Percentiles rank a stretch among this genome's conserved stretches.
Evolutionary conservation across 345 rosid species (phyloP).

Genomic region (Carallia pectinifolia): DNA sequence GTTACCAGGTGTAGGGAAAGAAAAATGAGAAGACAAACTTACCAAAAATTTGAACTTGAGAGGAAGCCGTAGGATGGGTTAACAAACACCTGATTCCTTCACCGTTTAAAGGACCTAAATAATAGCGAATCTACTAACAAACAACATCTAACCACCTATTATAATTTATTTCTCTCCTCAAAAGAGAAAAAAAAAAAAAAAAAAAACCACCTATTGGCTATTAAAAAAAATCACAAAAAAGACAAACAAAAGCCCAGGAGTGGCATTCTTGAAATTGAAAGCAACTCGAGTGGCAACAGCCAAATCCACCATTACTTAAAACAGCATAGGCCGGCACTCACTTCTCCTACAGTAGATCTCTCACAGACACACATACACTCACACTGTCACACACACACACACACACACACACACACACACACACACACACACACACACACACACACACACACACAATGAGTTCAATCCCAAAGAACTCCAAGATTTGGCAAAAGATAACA

Average conservation of each 20-base stretch:
- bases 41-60: no score
- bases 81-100: no score
- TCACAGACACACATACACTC: neutral
- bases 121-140: no score
- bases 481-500: constrained; percentile 17
- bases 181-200: no score
- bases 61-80: no score
- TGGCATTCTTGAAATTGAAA: constrained; percentile 38
- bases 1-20: neutral
- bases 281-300: constrained; percentile 25
- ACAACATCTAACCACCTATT: no score
- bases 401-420: neutral
- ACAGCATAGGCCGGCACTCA: constrained; percentile 1
- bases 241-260: constrained; percentile 8
- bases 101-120: no score
- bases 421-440: neutral
- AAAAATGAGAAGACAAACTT: no score
- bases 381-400: neutral
- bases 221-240: no score
- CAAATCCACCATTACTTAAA: constrained; percentile 43
- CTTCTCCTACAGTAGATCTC: neutral
- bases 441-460: neutral
- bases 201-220: no score
- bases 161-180: no score
- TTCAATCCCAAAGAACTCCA: constrained; percentile 31